Percentiles rank a stretch among this genome's conserved stretches.
Evolutionary conservation across 768 basidiomycete genomes (phyloP).

Genomic region (Plicaturopsis crispa): DNA sequence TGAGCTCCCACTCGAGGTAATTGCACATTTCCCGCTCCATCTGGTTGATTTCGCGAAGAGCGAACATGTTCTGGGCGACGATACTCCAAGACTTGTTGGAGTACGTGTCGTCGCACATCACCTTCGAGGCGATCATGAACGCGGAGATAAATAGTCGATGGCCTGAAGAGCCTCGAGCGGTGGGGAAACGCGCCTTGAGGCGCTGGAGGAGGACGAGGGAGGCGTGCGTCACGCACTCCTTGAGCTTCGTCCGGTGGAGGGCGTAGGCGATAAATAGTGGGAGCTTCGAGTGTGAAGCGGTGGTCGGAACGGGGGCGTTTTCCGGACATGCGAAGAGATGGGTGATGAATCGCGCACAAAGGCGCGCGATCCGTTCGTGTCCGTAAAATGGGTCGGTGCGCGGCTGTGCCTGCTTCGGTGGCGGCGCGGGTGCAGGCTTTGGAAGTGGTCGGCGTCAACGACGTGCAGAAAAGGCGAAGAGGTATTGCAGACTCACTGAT

Average conservation of each 20-base stretch:
- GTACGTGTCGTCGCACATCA: constrained; percentile 93
- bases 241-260: constrained; percentile 75
- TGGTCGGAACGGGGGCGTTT: constrained; percentile 50
- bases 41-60: constrained; percentile 86
- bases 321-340: constrained; percentile 86
- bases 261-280: constrained; percentile 85
- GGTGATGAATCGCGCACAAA: constrained; percentile 75
- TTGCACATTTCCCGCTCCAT: constrained; percentile 93
- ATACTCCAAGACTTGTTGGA: constrained; percentile 91
- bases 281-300: constrained; percentile 50
- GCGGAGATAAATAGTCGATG: constrained; percentile 88
- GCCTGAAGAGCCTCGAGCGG: constrained; percentile 83
- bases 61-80: constrained; percentile 84
- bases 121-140: constrained; percentile 88
- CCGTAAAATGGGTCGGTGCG: constrained; percentile 58
- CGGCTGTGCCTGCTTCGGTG: too few relatives aligned
- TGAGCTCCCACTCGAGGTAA: constrained; percentile 90
- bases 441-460: not conserved
- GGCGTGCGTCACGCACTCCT: constrained; percentile 61
- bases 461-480: not conserved
- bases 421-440: not conserved
- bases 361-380: constrained; percentile 61
- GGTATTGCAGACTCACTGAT: not conserved
- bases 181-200: constrained; percentile 87
- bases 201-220: constrained; percentile 66